These are phyloP conservation scores for Miamiensis avidus DNA, from an alignment of 169 alveolate species.

Conservation along the genomic window DNA sequence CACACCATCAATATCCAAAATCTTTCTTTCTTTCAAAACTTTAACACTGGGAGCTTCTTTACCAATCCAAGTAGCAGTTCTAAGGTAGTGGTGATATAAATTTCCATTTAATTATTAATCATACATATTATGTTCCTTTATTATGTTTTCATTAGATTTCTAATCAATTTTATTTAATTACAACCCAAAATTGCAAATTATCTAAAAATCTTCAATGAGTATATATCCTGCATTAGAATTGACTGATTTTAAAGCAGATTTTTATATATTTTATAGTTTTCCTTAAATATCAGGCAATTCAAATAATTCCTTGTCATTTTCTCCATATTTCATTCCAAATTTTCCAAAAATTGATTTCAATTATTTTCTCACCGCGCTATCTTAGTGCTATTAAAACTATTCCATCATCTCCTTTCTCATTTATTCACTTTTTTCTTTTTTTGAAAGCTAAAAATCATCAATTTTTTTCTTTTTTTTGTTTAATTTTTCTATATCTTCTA, in stretches of 20 bases:
- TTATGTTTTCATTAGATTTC: too few species aligned
- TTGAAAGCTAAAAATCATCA: neutral
- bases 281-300: neutral
- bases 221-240: neutral
- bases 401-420: neutral
- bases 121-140: too few species aligned
- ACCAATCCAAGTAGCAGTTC: neutral
- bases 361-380: neutral
- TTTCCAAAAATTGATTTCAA: neutral
- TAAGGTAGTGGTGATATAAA: too few species aligned
- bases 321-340: neutral
- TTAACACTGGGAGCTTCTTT: neutral
- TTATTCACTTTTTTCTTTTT: neutral
- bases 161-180: too few species aligned
- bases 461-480: neutral
- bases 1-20: neutral
- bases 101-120: too few species aligned
- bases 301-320: neutral
- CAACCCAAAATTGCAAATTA: too few species aligned
- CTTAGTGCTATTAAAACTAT: neutral
- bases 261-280: neutral
- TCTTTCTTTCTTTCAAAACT: neutral
- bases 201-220: neutral
- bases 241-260: neutral
- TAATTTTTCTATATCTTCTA: neutral